These are phyloP conservation scores for Actinomucor elegans DNA, from an alignment of 371 early-diverging fungal genomes.

Conservation along the genomic window DNA sequence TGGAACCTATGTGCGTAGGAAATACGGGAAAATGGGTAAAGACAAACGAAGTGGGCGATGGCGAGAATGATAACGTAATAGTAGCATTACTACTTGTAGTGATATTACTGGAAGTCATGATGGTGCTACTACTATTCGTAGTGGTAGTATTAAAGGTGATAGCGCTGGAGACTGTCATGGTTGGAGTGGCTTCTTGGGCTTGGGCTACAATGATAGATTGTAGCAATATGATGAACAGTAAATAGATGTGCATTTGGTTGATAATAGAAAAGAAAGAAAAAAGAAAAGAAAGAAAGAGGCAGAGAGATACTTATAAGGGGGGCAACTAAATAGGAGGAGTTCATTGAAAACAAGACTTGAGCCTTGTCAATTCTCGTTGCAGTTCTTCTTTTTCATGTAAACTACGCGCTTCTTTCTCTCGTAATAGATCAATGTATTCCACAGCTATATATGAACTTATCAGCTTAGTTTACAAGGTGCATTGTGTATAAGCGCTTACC, in stretches of 20 bases:
- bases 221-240: too few relatives aligned
- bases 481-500: conserved; percentile 27
- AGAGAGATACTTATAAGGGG: conserved; percentile 1
- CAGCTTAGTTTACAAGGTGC: too few relatives aligned
- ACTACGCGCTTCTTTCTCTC: conserved; percentile 24
- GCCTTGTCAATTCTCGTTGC: conserved; percentile 25
- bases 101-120: not conserved
- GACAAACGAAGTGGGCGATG: conserved; percentile 34
- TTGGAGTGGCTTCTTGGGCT: conserved; percentile 13
- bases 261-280: not conserved
- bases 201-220: not conserved
- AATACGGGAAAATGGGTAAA: conserved; percentile 34
- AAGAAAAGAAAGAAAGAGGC: conserved; percentile 1
- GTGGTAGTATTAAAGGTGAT: conserved; percentile 2
- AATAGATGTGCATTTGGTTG: not conserved
- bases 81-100: not conserved
- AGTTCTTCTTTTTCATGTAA: conserved; percentile 35
- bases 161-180: not conserved
- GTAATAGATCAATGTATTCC: conserved; percentile 27
- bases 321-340: conserved; percentile 5
- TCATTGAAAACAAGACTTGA: conserved; percentile 14
- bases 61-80: conserved; percentile 6
- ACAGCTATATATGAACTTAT: conserved; percentile 11
- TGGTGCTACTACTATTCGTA: not conserved
- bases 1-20: conserved; percentile 23